Base-by-base conservation (phyloP, 441 rosid species). In the Theobroma grandiflorum region DNA sequence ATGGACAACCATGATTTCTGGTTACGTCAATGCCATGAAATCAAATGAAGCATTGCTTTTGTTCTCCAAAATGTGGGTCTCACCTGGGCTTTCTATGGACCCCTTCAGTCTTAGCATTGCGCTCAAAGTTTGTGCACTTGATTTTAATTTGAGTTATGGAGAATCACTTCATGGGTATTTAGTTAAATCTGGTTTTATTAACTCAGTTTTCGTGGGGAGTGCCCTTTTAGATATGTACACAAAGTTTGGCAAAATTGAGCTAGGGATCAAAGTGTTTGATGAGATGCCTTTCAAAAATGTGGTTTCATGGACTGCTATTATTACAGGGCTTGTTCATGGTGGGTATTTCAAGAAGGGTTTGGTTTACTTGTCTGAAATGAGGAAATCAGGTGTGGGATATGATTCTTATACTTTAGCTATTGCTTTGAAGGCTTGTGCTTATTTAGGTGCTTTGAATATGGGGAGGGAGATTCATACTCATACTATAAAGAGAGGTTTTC, bases 401-500 rank as follows among this genome's bases (percentile, higher is more conserved):
- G 99, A 95, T 78, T 79, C 91, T 2, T 86, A 81, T 65, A 83
- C 97, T 4, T 90, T 84, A 81, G 91, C 98, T 35, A 90, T 83
- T 82, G 94, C 84, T 9, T 88, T 95, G 83, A 91, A 93, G 88
- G 98, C 98, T 8, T 91, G 94, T 90, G 97, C 94, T 76, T 86
- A 83, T 82, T 87, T 77, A 78, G 90, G 92, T 83, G 84, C 85
- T 81, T 84, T 93, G 82, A 84, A 80, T 78, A 75, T 74, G 61
- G 98, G 99, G 47, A 91, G 85, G 79, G 95, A 93, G 93, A 92
- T 96, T 83, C 99, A 93, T 76, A 83, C 91, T 72, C 89, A 87
- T 77, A 82, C 84, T 11, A 47, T 92, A 74, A 91, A 91, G 88
- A 89, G 81, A 80, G 91, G 95, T 55, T 84, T 91, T 72, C 86